Conservation (phyloP, 129 eudicot genomes). For the Tagetes patula region DNA sequence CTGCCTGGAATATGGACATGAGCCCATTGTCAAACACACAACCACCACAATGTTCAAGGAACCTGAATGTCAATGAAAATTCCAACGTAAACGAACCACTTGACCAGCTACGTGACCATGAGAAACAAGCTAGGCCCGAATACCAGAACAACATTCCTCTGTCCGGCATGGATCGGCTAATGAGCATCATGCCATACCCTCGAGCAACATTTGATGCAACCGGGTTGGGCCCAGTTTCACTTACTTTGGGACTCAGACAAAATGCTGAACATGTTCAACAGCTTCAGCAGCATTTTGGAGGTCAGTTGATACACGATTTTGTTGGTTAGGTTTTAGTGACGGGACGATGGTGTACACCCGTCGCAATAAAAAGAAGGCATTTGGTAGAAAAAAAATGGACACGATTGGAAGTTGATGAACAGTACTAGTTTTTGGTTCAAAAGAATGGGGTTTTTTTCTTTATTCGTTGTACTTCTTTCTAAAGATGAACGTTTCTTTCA, state of each 20-base stretch:
- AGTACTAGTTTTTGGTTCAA: slow-evolving; percentile 13
- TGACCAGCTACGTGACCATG: slow-evolving; percentile 42
- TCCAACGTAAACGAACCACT: slow-evolving; percentile 21
- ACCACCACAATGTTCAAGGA: slow-evolving; percentile 33
- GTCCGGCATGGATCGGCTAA: slow-evolving; percentile 50
- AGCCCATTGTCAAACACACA: slow-evolving; percentile 32
- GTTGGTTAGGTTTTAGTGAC: slow-evolving; percentile 49
- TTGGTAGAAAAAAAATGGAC: slow-evolving; percentile 22
- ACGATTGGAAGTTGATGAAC: slow-evolving; percentile 25
- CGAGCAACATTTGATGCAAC: slow-evolving; percentile 54
- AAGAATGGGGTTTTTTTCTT: slow-evolving; percentile 19
- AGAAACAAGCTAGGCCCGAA: slow-evolving; percentile 52
- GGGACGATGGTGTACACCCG: slow-evolving; percentile 2
- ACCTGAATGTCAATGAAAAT: slow-evolving; percentile 15
- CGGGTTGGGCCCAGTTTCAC: slow-evolving; percentile 71
- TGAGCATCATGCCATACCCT: slow-evolving; percentile 59
- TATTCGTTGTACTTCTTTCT: slow-evolving; percentile 25
- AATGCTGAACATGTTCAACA: slow-evolving; percentile 61
- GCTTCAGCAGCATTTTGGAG: slow-evolving; percentile 64
- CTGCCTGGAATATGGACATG: slow-evolving; percentile 24
- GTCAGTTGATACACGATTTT: slow-evolving; percentile 76
- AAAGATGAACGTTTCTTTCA: slow-evolving; percentile 21
- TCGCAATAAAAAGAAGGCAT: slow-evolving; percentile 21
- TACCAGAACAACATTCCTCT: slow-evolving; percentile 38
- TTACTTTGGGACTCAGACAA: slow-evolving; percentile 83